Conservation (phyloP, 305 asterid species). For the Petunia hybrid region DNA sequence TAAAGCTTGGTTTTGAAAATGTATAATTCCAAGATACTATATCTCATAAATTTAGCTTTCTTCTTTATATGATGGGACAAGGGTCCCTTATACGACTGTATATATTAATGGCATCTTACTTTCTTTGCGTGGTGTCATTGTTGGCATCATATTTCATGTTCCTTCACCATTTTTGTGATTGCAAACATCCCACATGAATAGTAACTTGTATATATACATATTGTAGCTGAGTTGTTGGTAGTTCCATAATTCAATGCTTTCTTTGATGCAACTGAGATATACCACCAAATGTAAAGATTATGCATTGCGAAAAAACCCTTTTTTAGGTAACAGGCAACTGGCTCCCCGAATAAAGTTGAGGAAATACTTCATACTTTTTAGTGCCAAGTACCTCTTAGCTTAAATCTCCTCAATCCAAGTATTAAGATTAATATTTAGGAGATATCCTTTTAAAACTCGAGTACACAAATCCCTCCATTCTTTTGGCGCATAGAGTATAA, state of each 20-base stretch:
- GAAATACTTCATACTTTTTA: too few relatives aligned
- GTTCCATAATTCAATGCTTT: conserved; percentile 21
- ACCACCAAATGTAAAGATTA: background rate
- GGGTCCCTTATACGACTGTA: background rate
- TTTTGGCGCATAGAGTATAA: too few relatives aligned
- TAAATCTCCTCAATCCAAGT: too few relatives aligned
- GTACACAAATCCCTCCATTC: too few relatives aligned
- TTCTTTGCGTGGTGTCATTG: background rate
- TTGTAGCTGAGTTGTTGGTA: background rate
- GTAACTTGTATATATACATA: background rate
- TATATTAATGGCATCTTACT: background rate
- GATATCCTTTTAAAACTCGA: too few relatives aligned
- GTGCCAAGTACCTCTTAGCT: too few relatives aligned
- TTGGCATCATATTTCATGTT: background rate
- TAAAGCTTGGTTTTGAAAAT: background rate
- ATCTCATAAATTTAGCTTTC: background rate
- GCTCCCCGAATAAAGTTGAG: too few relatives aligned
- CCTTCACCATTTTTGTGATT: background rate
- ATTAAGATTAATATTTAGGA: too few relatives aligned
- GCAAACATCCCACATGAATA: background rate
- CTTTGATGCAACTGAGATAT: background rate
- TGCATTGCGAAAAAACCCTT: background rate
- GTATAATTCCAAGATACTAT: background rate
- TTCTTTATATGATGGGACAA: background rate
- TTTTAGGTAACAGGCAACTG: background rate